A percentile compares a stretch with the other conserved stretches of the same genome.
These are phyloP conservation scores for Herpotrichia juniperi DNA, from an alignment of 2,329 filamentous ascomycete genomes.

Conservation along the genomic window DNA sequence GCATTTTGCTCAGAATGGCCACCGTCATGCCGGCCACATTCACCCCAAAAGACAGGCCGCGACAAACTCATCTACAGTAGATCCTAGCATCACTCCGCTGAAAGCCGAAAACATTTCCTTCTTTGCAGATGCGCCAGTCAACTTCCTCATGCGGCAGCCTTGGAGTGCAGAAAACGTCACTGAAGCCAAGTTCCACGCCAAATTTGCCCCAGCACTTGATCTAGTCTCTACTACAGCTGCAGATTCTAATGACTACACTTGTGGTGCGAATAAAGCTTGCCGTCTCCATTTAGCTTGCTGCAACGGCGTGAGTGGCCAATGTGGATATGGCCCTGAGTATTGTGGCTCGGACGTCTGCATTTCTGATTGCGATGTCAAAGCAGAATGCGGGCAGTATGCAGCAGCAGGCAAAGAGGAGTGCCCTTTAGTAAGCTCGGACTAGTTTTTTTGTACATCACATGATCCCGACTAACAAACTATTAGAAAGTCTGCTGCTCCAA, in stretches of 20 bases:
- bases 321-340: constrained; percentile 4
- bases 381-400: constrained; percentile 41
- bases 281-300: neutral
- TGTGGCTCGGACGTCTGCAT: constrained; percentile 16
- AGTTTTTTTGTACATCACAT: neutral
- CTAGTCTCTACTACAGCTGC: constrained; percentile 1
- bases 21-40: neutral
- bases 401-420: neutral
- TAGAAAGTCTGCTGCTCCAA: constrained; percentile 25
- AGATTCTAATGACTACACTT: neutral
- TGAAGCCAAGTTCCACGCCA: neutral
- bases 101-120: constrained; percentile 3
- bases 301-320: neutral
- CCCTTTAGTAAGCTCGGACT: too few relatives aligned
- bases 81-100: neutral
- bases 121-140: neutral
- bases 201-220: constrained; percentile 2
- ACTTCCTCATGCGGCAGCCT: constrained; percentile 3
- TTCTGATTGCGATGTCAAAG: constrained; percentile 41
- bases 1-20: neutral
- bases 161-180: constrained; percentile 4
- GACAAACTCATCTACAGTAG: neutral
- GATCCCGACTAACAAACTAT: neutral
- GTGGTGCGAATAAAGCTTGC: neutral
- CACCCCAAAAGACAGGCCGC: constrained; percentile 1